Conservation (phyloP, 306 rosid genomes). For the Geum urbanum region DNA sequence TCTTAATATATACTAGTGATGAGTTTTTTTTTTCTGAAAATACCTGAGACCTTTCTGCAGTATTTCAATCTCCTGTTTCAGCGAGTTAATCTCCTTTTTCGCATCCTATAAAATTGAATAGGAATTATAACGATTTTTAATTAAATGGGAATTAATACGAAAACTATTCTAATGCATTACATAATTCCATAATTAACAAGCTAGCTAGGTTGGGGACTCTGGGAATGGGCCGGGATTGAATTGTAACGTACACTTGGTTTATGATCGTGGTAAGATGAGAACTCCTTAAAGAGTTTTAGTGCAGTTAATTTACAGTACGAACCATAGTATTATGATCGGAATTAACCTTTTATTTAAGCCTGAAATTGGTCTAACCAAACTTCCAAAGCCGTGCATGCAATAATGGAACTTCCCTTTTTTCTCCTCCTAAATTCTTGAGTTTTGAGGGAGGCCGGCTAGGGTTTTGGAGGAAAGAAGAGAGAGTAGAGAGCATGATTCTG, state of each 20-base stretch:
- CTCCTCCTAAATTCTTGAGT: no score
- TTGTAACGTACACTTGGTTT: neutral
- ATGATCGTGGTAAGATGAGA: neutral
- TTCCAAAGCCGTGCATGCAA: no score
- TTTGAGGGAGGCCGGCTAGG: no score
- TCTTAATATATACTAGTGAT: neutral
- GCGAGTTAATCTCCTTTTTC: conserved; percentile 53
- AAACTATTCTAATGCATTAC: neutral
- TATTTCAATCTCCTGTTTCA: conserved; percentile 65
- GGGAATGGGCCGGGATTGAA: neutral
- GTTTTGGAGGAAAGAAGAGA: no score
- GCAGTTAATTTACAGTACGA: neutral
- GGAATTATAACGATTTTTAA: no score
- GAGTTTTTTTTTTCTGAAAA: neutral
- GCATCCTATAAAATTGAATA: conserved; percentile 39
- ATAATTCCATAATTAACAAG: neutral
- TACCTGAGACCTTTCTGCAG: conserved; percentile 84
- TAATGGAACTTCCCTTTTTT: no score
- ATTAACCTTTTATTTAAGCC: neutral
- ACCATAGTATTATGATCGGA: neutral
- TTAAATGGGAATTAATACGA: no score
- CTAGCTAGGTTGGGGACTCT: neutral
- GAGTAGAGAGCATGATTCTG: no score
- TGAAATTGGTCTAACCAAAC: no score
- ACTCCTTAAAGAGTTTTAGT: neutral